phyloP scores from a whole-genome alignment of 805 yeast species.

The Wickerhamiella galacta region DNA sequence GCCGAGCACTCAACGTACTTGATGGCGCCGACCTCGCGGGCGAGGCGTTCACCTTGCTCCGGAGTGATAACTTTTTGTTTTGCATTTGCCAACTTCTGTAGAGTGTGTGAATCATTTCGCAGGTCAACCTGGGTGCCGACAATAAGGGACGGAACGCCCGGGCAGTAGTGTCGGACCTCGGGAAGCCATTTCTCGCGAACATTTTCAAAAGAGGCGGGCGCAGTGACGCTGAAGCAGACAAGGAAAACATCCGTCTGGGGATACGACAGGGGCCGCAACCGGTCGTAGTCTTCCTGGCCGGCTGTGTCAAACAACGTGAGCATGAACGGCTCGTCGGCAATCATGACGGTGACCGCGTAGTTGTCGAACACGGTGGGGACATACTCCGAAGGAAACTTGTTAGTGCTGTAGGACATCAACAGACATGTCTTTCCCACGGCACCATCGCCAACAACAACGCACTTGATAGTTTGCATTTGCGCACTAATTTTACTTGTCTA shows the following conservation, averaged over 20 bases:
- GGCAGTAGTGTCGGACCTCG: conserved; percentile 93
- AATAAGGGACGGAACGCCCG: conserved; percentile 93
- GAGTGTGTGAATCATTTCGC: conserved; percentile 80
- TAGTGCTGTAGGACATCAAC: conserved; percentile 87
- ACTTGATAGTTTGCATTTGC: conserved; percentile 39
- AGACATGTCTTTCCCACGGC: conserved; percentile 97
- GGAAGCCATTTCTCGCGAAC: conserved; percentile 98
- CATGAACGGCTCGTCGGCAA: conserved; percentile 96
- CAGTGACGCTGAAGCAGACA: conserved; percentile 90
- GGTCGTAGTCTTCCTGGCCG: conserved; percentile 97
- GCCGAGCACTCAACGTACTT: conserved; percentile 98
- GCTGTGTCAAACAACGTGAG: conserved; percentile 97
- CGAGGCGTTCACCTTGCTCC: conserved; percentile 82
- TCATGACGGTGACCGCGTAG: conserved; percentile 30
- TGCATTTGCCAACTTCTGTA: conserved; percentile 81
- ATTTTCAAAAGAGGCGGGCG: conserved; percentile 94
- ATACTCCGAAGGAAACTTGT: conserved; percentile 94
- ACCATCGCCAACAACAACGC: conserved; percentile 99
- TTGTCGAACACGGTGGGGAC: conserved; percentile 98
- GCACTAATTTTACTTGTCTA: too few species aligned
- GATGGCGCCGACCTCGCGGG: conserved; percentile 87
- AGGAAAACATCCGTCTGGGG: conserved; percentile 95
- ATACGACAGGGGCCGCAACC: conserved; percentile 88
- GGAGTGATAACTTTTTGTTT: conserved; percentile 71
- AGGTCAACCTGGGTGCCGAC: conserved; percentile 95